Evolutionary conservation across 2,329 filamentous ascomycete species (phyloP).

Genomic region (Dothiorella sarmentorum): DNA sequence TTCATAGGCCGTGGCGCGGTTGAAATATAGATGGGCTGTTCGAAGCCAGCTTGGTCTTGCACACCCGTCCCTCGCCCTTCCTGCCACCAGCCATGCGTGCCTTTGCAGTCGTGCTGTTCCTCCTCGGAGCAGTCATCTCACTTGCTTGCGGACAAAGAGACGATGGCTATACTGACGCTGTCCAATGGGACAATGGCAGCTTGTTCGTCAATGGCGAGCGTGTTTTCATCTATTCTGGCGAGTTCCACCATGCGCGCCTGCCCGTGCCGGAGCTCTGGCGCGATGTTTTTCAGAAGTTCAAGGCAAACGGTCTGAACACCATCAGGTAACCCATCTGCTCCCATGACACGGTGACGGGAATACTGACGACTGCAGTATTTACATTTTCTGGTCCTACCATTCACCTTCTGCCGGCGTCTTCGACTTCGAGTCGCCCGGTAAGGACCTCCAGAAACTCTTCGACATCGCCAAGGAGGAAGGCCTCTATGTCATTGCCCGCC

Average conservation of each 20-base stretch:
- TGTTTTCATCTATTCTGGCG: slow-evolving; percentile 52
- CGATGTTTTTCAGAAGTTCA: slow-evolving; percentile 52
- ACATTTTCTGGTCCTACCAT: slow-evolving; percentile 50
- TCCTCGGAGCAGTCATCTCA: slow-evolving; percentile 3
- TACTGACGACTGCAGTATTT: slow-evolving; percentile 28
- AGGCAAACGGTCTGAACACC: slow-evolving; percentile 49
- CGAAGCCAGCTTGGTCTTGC: background rate
- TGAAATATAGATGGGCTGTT: background rate
- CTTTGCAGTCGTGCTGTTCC: background rate
- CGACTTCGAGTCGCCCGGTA: slow-evolving; percentile 53
- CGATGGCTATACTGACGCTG: slow-evolving; percentile 46
- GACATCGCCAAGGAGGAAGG: slow-evolving; percentile 54
- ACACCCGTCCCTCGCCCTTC: background rate
- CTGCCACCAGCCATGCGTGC: background rate
- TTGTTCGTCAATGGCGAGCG: slow-evolving; percentile 51
- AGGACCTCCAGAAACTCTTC: slow-evolving; percentile 52
- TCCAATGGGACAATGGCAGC: slow-evolving; percentile 55
- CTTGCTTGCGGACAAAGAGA: slow-evolving; percentile 31
- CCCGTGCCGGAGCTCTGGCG: slow-evolving; percentile 51
- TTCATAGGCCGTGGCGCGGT: background rate
- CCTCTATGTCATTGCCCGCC: slow-evolving; percentile 54
- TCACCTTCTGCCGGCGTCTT: slow-evolving; percentile 43
- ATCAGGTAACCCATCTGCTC: slow-evolving; percentile 34
- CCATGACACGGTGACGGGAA: background rate
- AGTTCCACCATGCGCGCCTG: slow-evolving; percentile 53